phyloP scores from a whole-genome alignment of 148 eudicot genomes.

The Chenopodium album region DNA sequence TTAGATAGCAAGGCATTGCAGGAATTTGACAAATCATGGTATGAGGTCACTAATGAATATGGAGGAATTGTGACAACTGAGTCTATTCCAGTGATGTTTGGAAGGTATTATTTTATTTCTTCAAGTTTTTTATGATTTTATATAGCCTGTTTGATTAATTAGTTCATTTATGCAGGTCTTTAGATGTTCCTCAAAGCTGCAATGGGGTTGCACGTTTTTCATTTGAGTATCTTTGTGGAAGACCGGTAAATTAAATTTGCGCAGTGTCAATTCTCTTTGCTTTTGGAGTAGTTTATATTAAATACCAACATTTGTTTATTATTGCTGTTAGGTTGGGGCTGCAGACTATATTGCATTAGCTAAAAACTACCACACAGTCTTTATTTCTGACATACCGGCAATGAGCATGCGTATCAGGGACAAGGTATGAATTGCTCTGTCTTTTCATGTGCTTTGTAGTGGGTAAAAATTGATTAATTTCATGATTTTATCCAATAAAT shows the following conservation, averaged over 20 bases:
- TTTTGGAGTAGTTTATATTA: background rate
- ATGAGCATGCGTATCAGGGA: constrained; percentile 98
- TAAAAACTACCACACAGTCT: constrained; percentile 82
- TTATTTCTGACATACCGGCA: constrained; percentile 70
- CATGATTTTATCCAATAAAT: background rate
- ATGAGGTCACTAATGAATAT: constrained; percentile 36
- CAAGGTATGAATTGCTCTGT: constrained; percentile 49
- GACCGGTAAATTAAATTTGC: constrained; percentile 53
- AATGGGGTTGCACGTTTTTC: constrained; percentile 82
- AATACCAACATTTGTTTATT: background rate
- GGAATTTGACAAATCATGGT: constrained; percentile 69
- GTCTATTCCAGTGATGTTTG: constrained; percentile 88
- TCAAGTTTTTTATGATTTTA: background rate
- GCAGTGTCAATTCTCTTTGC: background rate
- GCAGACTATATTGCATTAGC: constrained; percentile 96
- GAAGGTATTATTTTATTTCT: constrained; percentile 56
- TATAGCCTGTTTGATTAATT: background rate
- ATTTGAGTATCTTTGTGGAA: constrained; percentile 87
- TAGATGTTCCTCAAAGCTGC: constrained; percentile 85
- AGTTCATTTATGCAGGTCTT: constrained; percentile 40
- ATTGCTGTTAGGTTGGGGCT: constrained; percentile 68
- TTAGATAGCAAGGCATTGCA: constrained; percentile 44
- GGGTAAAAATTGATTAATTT: background rate
- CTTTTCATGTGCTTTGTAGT: background rate
- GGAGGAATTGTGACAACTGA: constrained; percentile 55